Base-by-base conservation (phyloP, 306 rosid genomes). In the Macrotyloma uniflorum region DNA sequence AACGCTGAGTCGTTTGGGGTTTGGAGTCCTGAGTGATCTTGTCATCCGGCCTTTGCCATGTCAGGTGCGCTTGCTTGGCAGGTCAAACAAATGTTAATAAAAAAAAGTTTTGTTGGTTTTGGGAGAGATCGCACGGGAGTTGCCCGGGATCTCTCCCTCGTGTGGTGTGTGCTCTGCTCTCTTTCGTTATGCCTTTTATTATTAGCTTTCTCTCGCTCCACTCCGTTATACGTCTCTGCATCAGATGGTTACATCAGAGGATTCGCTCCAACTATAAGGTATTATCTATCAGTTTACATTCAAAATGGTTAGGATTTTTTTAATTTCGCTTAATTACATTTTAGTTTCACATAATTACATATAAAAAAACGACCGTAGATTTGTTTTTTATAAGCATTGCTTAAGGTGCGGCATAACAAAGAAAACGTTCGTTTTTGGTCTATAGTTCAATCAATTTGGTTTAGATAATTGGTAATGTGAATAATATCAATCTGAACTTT, bases 21-120 rank as follows among this genome's bases (percentile, higher is more conserved):
- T 24, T 1, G 11, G 42, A 32, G 54, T 61, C 76, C 80, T 53
- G 88, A 74, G 22, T 15, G 46, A 76, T 90, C 87, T 87, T 91
- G 92, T 91, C 88, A 83, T 91, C 91, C 90, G 98, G 86, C 97
- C 95, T 93, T 93, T 93, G 98, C 98, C 98, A 93, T 89, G 95
- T 9, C 92, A 78, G 97, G 98, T 91, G 98, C 91, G 98, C 97
- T 93, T 91, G 98, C 95, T 63, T 93, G 97, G 98, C 98, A 84
- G 97, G 98, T 91, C 98, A 89, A 47, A 46, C 57, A 75, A 62
- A 61, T 65, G 67, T 70, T 84, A 91, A 90, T 87, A 89, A 89
- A 88, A 86, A 26, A 74, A 15, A 22, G 11, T 8, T 79, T 90
- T 79, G 35, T 85, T 70, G 88, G 81, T 88, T 86, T 79, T 32